Evolutionary conservation across 108 stramenopile species (phyloP), one percentile per base, ranked within the genome.

Genomic region (Cyclostephanos tholiformis): DNA sequence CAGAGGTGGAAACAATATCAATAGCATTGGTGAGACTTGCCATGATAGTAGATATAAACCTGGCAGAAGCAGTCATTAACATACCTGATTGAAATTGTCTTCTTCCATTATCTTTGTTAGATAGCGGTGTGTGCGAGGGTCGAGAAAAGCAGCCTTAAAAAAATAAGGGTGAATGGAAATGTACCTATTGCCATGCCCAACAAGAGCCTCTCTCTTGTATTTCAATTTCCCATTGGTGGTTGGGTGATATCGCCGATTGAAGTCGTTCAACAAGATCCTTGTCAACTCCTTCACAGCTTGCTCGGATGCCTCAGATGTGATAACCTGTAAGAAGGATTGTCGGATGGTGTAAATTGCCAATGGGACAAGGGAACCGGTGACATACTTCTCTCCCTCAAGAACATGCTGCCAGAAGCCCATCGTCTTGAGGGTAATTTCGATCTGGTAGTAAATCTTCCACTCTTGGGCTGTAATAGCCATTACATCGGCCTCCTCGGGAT

Each of bases 301-400:
- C 23, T 55, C 23, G 53, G 53, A 22, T 55, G 26, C 53, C 26
- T 55, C 20, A 26, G 26, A 13, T 27, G 53, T 2, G 27, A 55
- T 27, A 25, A 55, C 26, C 53, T 55, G 26, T 55, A 27, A 27
- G 27, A 27, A 55, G 27, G 26, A 27, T 27, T 27, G 27, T 9
- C 53, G 53, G 53, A 55, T 55, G 23, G 23, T 23, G 27, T 27
- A 55, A 10, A 55, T 27, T 27, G 53, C 53, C 25, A 55, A 27
- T 55, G 53, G 53, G 26, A 55, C 53, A 25, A 55, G 53, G 27
- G 53, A 55, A 12, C 25, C 23, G 22, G 53, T 55, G 26, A 55
- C 53, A 55, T 55, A 55, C 23, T 55, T 27, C 26, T 55, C 53
- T 55, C 53, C 53, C 53, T 55, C 53, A 55, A 55, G 53, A 27